Conservation (phyloP, 1,284 basidiomycete genomes). For the Veloboletus limbatus region DNA sequence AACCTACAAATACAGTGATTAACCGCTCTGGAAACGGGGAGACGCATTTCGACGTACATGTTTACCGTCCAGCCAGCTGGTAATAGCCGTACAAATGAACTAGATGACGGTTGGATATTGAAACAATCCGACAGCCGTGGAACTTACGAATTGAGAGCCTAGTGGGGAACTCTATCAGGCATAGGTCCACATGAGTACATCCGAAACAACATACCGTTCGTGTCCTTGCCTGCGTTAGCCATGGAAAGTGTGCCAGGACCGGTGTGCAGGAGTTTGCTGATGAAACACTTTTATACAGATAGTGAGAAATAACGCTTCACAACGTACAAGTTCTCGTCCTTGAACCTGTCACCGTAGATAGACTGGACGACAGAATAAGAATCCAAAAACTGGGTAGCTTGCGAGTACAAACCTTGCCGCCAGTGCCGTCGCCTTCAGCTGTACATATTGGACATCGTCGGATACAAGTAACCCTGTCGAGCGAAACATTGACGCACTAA, state of each 20-base stretch:
- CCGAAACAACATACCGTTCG: conserved; percentile 57
- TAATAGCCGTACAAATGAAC: conserved; percentile 82
- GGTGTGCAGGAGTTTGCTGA: conserved; percentile 86
- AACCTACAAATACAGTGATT: conserved; percentile 48
- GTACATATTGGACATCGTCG: not conserved
- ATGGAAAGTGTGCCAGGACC: conserved; percentile 85
- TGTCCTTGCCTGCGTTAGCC: conserved; percentile 90
- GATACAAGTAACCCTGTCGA: not conserved
- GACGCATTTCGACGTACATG: conserved; percentile 44
- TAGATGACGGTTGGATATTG: conserved; percentile 30
- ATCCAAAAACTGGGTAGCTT: not conserved
- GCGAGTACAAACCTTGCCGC: conserved; percentile 62
- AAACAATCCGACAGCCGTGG: conserved; percentile 6
- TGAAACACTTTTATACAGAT: not conserved
- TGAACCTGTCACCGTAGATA: conserved; percentile 92
- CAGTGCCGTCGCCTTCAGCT: conserved; percentile 93
- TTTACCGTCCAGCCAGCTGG: conserved; percentile 74
- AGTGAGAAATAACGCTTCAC: not conserved
- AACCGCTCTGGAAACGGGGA: not conserved
- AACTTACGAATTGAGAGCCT: conserved; percentile 81
- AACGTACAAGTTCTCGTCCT: conserved; percentile 93
- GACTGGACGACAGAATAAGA: conserved; percentile 44
- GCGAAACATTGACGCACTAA: conserved; percentile 48
- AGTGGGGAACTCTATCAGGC: conserved; percentile 6
- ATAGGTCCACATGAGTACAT: not conserved